A percentile compares a stretch with the other conserved stretches of the same genome.
These are phyloP conservation scores for Conticribra guillardii DNA, from an alignment of 108 stramenopile species.

Conservation along the genomic window DNA sequence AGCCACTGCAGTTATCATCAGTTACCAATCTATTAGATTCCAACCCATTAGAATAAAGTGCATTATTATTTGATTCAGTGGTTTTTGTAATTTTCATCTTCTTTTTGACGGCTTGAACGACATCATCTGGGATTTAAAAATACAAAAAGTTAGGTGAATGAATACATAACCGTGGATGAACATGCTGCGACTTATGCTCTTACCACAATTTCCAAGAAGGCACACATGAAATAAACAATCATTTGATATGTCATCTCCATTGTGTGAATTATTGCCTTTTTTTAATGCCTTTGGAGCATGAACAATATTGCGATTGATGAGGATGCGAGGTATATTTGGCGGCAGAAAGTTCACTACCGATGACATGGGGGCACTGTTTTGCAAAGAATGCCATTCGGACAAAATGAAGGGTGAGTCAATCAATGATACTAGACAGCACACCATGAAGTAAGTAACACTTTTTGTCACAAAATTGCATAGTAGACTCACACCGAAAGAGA, in stretches of 20 bases:
- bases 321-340: constrained; percentile 66
- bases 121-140: constrained; percentile 55
- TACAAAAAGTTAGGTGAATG: not conserved
- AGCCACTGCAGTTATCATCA: constrained; percentile 2
- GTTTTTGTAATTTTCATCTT: constrained; percentile 28
- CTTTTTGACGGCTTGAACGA: constrained; percentile 62
- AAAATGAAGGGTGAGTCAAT: not conserved
- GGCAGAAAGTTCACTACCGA: constrained; percentile 77
- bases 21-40: no score
- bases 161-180: not conserved
- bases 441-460: no score
- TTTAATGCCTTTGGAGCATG: constrained; percentile 41
- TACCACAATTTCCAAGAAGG: constrained; percentile 79
- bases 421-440: not conserved
- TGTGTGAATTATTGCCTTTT: constrained; percentile 31
- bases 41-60: no score
- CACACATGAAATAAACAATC: constrained; percentile 78
- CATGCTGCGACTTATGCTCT: not conserved
- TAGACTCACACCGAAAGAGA: constrained; percentile 77
- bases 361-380: constrained; percentile 82
- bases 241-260: constrained; percentile 40
- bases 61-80: constrained; percentile 12
- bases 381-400: not conserved
- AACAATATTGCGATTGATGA: constrained; percentile 86
- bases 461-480: not conserved